phyloP scores from a whole-genome alignment of 129 eudicot genomes.

The Helianthus annuus region HanXRQr2.0-SUNRISE NC_035435.2:121154548-121155047 shows the following conservation, averaged over 20 bases:
- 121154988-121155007: conserved; percentile 57
- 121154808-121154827: conserved; percentile 29
- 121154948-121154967: conserved; percentile 49
- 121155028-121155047: conserved; percentile 55
- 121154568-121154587: too few species aligned
- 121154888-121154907: conserved; percentile 29
- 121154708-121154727: too few species aligned
- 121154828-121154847: conserved; percentile 64
- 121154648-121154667: too few species aligned
- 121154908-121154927: conserved; percentile 39
- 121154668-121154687: too few species aligned
- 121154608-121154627: too few species aligned
- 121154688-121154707: too few species aligned
- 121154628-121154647: too few species aligned
- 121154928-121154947: conserved; percentile 12
- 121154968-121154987: conserved; percentile 40
- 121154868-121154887: conserved; percentile 17
- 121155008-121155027: conserved; percentile 48
- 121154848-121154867: conserved; percentile 37
- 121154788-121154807: conserved; percentile 15
- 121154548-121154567: too few species aligned
- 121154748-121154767: too few species aligned
- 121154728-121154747: too few species aligned
- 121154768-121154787: too few species aligned
- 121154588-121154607: too few species aligned